Conservation (phyloP, 306 rosid species). For the Cicer cuneatum region DNA sequence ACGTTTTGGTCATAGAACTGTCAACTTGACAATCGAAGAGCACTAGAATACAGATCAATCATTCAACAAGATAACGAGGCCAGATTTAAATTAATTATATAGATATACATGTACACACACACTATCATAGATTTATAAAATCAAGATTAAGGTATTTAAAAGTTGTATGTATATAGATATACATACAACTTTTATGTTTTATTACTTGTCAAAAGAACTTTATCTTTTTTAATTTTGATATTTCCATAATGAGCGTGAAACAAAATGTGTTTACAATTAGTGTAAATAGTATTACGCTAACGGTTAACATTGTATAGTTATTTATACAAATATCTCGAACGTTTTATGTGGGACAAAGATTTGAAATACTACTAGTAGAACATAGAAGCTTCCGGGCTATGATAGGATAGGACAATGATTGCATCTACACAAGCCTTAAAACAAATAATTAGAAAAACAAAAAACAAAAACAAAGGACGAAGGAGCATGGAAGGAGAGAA, state of each 20-base stretch:
- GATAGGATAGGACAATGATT: constrained; percentile 31
- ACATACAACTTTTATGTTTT: background rate
- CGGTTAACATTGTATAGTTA: background rate
- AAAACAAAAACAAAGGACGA: constrained; percentile 18
- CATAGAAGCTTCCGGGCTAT: constrained; percentile 43
- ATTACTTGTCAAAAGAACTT: background rate
- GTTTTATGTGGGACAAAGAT: constrained; percentile 32
- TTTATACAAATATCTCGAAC: constrained; percentile 5
- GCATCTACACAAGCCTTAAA: constrained; percentile 12
- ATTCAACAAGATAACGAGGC: background rate
- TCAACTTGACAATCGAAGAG: background rate
- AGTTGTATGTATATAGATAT: too few species aligned
- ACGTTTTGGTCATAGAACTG: background rate
- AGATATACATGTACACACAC: background rate
- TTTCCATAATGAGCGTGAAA: background rate
- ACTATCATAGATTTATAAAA: background rate
- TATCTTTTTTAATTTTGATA: background rate
- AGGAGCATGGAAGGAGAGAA: constrained; percentile 10
- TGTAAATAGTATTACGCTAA: too few species aligned
- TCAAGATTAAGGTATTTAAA: background rate
- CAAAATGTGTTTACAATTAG: background rate
- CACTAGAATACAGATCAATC: background rate
- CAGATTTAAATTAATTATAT: too few species aligned
- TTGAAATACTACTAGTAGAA: background rate
- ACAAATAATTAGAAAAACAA: background rate